Evolutionary conservation across 2,329 filamentous ascomycete genomes (phyloP).

Genomic region (Myriosclerotinia duriaeana): DNA sequence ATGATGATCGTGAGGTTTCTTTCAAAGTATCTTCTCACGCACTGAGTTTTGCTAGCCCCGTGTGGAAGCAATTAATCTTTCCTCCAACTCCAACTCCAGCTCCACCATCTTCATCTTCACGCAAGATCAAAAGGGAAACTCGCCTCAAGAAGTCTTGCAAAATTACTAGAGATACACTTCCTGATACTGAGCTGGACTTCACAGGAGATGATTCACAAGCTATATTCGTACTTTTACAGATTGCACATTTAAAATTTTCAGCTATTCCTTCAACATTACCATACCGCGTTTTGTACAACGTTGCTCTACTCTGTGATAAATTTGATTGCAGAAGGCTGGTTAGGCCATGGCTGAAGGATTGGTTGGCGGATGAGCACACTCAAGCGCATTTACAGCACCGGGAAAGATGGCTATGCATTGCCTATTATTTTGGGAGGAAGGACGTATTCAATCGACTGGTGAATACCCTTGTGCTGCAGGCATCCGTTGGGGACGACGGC

Average conservation of each 20-base stretch:
- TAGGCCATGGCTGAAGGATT: not conserved
- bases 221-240: not conserved
- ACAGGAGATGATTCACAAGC: not conserved
- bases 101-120: not conserved
- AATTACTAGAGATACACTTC: not conserved
- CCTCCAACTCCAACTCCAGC: not conserved
- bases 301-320: not conserved
- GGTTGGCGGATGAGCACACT: not conserved
- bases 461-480: not conserved
- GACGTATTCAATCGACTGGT: not conserved
- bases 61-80: not conserved
- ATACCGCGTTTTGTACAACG: not conserved
- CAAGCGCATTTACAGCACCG: not conserved
- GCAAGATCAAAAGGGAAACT: not conserved
- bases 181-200: not conserved
- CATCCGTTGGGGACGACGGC: accelerated
- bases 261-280: not conserved
- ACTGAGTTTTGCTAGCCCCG: not conserved
- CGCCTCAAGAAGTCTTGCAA: not conserved
- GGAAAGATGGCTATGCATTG: not conserved
- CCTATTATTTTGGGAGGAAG: not conserved
- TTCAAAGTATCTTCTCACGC: not conserved
- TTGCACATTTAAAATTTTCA: not conserved
- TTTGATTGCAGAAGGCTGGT: not conserved
- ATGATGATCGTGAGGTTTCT: not conserved